Evolutionary conservation across 306 rosid genomes (phyloP), one percentile per base, ranked within the genome.

Genomic region (Citrullus mucosospermus): DNA sequence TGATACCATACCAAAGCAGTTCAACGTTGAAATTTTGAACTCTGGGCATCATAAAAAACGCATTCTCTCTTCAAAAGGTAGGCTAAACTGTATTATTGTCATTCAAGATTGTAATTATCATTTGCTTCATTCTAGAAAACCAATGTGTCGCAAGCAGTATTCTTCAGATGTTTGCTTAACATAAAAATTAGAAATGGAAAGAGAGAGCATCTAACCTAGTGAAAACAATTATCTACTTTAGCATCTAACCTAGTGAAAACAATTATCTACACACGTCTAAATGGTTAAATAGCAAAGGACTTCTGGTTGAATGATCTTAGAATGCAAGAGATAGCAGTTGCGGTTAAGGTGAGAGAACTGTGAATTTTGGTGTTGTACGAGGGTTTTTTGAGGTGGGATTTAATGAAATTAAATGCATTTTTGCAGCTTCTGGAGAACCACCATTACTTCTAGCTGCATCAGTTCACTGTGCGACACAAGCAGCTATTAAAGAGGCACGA

Each of bases 381-480:
- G 39, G 75, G 75, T 44, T 44, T 5, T 68, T 68, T 44, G 55
- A 44, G n/a, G 55, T 43, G 18, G 34, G 32, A 30, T 38, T 69
- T 56, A 32, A 71, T 2, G 38, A 84, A 53, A 59, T 32, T 25
- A 67, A 18, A 54, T 20, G 39, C 62, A 46, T 82, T 83, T 56
- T 12, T 84, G 87, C 88, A 94, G 98, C 97, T 85, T 94, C 98
- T 53, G 98, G 98, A 0, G 98, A 94, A 81, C 98, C 98, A 0
- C 98, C 98, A 6, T 73, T 94, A 30, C 86, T 92, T 79, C 82
- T 92, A 38, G 97, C 96, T 6, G 91, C 87, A 78, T 94, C 98
- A 0, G 87, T 94, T 83, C 98, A 94, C 72, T 88, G 96, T 57
- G 98, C 98, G 14, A 80, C 93, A 8, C 87, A 95, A 82, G 93